These are phyloP conservation scores for Erigeron canadensis DNA, from an alignment of 129 eudicot genomes.

Conservation along the genomic window DNA sequence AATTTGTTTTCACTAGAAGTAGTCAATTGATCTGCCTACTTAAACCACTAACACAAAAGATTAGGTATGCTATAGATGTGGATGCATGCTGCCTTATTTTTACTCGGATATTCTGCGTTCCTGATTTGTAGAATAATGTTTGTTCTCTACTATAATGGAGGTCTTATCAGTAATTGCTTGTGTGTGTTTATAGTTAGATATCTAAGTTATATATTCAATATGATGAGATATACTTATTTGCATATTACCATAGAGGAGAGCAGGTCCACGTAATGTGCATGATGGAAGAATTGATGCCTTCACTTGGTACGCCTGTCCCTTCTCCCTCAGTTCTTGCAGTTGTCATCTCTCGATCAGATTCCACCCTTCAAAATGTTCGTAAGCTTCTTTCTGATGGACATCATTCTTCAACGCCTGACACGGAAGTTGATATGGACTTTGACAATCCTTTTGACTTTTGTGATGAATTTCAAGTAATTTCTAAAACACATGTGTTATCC, in stretches of 20 bases:
- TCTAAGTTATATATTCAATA: slow-evolving; percentile 7
- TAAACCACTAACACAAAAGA: neutral
- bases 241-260: slow-evolving; percentile 71
- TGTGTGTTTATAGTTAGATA: slow-evolving; percentile 19
- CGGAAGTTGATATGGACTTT: slow-evolving; percentile 42
- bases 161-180: neutral
- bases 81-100: slow-evolving; percentile 4
- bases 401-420: slow-evolving; percentile 43
- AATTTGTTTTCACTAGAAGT: neutral
- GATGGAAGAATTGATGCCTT: slow-evolving; percentile 95
- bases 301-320: slow-evolving; percentile 89
- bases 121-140: slow-evolving; percentile 7
- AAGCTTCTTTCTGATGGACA: slow-evolving; percentile 55
- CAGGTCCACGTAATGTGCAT: slow-evolving; percentile 77
- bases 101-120: neutral
- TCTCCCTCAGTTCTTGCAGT: slow-evolving; percentile 92
- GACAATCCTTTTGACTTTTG: slow-evolving; percentile 73
- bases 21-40: neutral
- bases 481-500: slow-evolving; percentile 80
- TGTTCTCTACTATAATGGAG: neutral
- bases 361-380: slow-evolving; percentile 65
- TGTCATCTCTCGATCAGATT: slow-evolving; percentile 77
- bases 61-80: neutral
- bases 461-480: slow-evolving; percentile 65
- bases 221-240: slow-evolving; percentile 39